Evolutionary conservation across 345 rosid species (phyloP).

Genomic region (Anacardium occidentale): DNA sequence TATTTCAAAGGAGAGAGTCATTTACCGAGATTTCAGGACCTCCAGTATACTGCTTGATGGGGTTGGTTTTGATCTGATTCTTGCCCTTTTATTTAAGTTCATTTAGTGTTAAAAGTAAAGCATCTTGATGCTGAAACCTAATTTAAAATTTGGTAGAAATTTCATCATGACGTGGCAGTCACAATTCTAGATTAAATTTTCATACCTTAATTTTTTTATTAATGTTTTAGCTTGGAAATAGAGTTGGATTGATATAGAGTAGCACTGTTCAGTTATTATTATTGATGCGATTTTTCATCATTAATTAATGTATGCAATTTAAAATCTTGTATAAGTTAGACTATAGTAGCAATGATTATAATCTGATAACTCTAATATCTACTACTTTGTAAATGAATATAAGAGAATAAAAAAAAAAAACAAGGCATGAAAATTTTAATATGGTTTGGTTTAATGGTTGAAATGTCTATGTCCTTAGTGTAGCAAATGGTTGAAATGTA

Average conservation of each 20-base stretch:
- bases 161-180: background rate
- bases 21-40: conserved; percentile 83
- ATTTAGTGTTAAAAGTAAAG: background rate
- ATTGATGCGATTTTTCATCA: no score
- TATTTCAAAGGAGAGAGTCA: conserved; percentile 64
- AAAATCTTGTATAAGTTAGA: no score
- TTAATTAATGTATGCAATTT: no score
- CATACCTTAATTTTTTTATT: background rate
- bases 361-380: no score
- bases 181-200: background rate
- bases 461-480: no score
- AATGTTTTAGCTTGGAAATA: background rate
- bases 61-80: conserved; percentile 42
- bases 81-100: background rate
- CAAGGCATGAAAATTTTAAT: no score
- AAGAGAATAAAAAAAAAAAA: no score
- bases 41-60: conserved; percentile 71
- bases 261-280: no score
- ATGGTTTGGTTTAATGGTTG: no score
- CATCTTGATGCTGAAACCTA: background rate
- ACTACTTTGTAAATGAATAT: no score
- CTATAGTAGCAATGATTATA: no score
- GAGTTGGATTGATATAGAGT: background rate
- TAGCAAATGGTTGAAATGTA: no score
- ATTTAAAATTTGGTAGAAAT: background rate